A percentile compares a stretch with the other conserved stretches of the same genome.
These are phyloP conservation scores for Dothistroma pini DNA, from an alignment of 2,329 filamentous ascomycete genomes.

Conservation along the genomic window DNA sequence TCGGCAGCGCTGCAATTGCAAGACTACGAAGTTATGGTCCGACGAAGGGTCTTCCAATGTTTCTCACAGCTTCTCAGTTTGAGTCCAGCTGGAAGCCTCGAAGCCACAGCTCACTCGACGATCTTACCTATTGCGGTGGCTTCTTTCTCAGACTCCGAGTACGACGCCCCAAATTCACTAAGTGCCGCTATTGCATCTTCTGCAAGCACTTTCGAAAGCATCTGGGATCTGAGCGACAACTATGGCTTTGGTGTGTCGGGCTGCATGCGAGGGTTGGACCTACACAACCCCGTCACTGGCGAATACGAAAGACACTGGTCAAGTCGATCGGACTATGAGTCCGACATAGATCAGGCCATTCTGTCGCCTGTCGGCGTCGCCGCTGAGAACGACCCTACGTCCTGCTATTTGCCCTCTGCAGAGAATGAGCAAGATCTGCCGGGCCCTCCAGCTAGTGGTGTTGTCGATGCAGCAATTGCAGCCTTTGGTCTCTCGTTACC, in stretches of 20 bases:
- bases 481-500: conserved; percentile 90
- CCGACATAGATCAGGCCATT: conserved; percentile 56
- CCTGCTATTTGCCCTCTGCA: conserved; percentile 60
- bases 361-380: conserved; percentile 70
- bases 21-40: conserved; percentile 89
- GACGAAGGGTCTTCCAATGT: conserved; percentile 87
- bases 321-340: conserved; percentile 56
- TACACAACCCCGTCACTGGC: conserved; percentile 65
- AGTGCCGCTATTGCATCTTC: conserved; percentile 90
- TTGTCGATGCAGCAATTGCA: conserved; percentile 90
- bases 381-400: conserved; percentile 82
- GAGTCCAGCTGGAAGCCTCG: conserved; percentile 77
- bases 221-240: conserved; percentile 95
- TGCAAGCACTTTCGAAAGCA: conserved; percentile 81
- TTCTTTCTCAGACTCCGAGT: conserved; percentile 88
- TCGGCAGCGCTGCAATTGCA: conserved; percentile 82
- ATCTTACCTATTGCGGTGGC: conserved; percentile 84
- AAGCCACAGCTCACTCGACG: conserved; percentile 86
- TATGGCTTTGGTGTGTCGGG: conserved; percentile 91
- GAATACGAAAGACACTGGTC: conserved; percentile 49
- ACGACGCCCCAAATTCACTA: conserved; percentile 77
- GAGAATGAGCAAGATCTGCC: conserved; percentile 39
- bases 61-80: conserved; percentile 88
- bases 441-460: conserved; percentile 84
- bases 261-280: conserved; percentile 71